Evolutionary conservation across 1,284 basidiomycete genomes (phyloP).

Genomic region (Leccinum subrobustum): DNA sequence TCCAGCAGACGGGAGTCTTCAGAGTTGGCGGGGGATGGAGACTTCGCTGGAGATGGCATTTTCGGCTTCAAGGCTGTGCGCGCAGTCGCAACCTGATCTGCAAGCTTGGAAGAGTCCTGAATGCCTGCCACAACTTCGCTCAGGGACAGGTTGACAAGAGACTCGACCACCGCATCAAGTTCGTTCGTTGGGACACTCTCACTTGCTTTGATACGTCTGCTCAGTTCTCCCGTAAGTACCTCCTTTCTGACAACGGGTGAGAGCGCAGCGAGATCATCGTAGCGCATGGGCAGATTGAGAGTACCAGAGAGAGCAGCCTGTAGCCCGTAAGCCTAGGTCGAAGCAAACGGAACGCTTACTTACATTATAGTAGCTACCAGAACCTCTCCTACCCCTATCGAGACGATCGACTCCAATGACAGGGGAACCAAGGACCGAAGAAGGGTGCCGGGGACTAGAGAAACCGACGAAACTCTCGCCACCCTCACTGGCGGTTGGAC

Average conservation of each 20-base stretch:
- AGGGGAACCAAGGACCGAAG: conserved; percentile 54
- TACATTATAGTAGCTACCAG: conserved; percentile 82
- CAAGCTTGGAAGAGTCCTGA: conserved; percentile 64
- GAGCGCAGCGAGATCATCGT: conserved; percentile 76
- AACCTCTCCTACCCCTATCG: conserved; percentile 70
- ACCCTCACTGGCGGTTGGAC: conserved; percentile 75
- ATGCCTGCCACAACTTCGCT: conserved; percentile 75
- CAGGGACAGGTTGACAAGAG: conserved; percentile 65
- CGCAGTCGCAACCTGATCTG: conserved; percentile 56
- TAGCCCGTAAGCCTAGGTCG: not conserved
- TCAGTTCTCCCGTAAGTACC: conserved; percentile 79
- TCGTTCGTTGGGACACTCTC: conserved; percentile 52
- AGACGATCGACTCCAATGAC: conserved; percentile 49
- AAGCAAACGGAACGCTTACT: conserved; percentile 18
- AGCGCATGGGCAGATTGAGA: conserved; percentile 74
- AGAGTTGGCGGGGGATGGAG: conserved; percentile 43
- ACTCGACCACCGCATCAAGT: conserved; percentile 64
- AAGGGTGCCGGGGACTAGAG: conserved; percentile 65
- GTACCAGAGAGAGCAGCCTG: conserved; percentile 78
- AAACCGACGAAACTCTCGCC: conserved; percentile 72
- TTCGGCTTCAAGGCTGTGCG: conserved; percentile 41
- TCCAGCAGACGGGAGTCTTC: conserved; percentile 66
- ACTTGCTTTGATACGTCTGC: conserved; percentile 63
- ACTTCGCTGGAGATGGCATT: conserved; percentile 45
- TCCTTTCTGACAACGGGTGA: conserved; percentile 83